Percentiles rank a stretch among this genome's conserved stretches.
Conservation (phyloP, 345 rosid species). For the Zanthoxylum bungeanum region DNA sequence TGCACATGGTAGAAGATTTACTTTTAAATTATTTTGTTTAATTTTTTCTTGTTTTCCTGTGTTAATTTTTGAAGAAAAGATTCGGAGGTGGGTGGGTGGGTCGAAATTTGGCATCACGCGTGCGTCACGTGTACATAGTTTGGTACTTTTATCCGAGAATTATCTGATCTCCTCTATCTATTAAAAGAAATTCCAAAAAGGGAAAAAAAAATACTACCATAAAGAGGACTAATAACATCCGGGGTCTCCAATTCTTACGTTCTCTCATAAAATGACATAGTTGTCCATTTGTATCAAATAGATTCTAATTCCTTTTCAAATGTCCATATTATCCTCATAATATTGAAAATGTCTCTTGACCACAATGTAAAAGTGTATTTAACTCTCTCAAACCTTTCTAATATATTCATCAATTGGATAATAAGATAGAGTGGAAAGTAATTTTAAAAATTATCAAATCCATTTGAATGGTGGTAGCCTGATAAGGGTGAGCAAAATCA, state of each 20-base stretch:
- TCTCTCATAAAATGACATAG: not conserved
- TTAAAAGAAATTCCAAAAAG: not conserved
- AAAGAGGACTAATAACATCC: not conserved
- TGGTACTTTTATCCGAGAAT: not conserved
- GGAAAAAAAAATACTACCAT: not conserved
- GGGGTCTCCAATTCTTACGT: not conserved
- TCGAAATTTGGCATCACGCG: not conserved
- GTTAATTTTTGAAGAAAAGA: no score
- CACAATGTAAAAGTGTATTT: no score
- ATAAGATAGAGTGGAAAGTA: no score
- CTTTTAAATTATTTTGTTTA: no score
- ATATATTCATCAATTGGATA: no score
- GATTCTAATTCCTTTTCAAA: not conserved
- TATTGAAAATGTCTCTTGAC: not conserved
- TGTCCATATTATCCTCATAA: no score
- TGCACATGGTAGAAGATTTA: no score
- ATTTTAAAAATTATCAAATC: no score
- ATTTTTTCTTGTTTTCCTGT: no score
- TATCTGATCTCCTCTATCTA: not conserved
- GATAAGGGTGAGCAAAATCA: no score
- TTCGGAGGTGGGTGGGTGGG: not conserved
- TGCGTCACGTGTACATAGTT: not conserved
- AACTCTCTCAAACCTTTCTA: not conserved
- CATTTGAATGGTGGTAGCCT: no score
- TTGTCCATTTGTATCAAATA: no score